Evolutionary conservation across 2,329 filamentous ascomycete species (phyloP).

Genomic region (Monosporascus sp.): DNA sequence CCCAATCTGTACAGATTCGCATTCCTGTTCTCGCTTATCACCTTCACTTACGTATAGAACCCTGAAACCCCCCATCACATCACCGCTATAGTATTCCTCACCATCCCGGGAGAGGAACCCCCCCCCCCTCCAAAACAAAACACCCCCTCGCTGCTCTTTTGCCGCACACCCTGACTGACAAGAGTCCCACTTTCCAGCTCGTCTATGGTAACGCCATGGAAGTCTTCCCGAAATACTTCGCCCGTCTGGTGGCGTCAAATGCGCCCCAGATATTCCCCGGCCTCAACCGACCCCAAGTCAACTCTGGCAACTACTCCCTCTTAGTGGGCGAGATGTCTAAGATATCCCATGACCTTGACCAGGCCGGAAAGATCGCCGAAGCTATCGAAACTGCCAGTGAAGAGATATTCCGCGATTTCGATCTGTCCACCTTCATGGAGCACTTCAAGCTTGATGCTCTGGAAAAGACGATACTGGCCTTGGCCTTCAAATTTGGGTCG

Average conservation of each 20-base stretch:
- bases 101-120: not conserved
- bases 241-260: constrained; percentile 86
- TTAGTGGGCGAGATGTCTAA: constrained; percentile 82
- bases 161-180: constrained; percentile 8
- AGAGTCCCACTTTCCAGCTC: constrained; percentile 50
- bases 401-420: constrained; percentile 92
- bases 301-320: constrained; percentile 77
- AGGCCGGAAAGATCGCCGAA: constrained; percentile 88
- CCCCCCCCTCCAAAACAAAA: not conserved
- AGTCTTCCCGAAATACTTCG: constrained; percentile 93
- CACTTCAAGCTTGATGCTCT: constrained; percentile 91
- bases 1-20: not conserved
- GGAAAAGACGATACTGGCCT: constrained; percentile 78
- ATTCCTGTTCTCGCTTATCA: constrained; percentile 2
- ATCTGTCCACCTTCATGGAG: constrained; percentile 90
- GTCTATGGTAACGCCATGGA: constrained; percentile 99
- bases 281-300: constrained; percentile 65
- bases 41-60: not conserved
- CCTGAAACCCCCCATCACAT: not conserved
- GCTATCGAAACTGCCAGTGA: constrained; percentile 86
- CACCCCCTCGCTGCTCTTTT: constrained; percentile 3
- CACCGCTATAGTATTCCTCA: not conserved
- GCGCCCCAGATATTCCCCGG: constrained; percentile 85
- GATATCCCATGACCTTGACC: constrained; percentile 71
- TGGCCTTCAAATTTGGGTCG: constrained; percentile 81